A percentile compares a stretch with the other conserved stretches of the same genome.
These are phyloP conservation scores for Carex myosuroides DNA, from an alignment of 176 grass and related monocot species.

Conservation along the genomic window DNA sequence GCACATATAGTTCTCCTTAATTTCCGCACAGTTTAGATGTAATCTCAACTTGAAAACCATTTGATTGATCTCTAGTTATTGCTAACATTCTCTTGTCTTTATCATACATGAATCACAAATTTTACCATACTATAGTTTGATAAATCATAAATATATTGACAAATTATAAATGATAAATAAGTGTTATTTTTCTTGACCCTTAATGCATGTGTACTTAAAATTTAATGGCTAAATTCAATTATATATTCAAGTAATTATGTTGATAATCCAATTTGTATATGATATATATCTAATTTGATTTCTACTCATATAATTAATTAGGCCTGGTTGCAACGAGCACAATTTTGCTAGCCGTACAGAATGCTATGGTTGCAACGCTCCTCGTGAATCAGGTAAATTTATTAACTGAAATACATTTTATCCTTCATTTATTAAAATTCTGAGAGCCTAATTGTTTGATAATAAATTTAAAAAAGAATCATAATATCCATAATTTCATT, in stretches of 20 bases:
- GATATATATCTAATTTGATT: neutral
- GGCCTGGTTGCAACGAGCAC: slow-evolving; percentile 87
- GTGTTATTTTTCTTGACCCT: neutral
- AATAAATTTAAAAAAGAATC: neutral
- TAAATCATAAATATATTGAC: neutral
- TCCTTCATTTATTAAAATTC: neutral
- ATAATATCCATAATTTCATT: neutral
- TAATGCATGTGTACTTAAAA: neutral
- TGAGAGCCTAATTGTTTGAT: neutral
- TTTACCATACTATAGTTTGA: neutral
- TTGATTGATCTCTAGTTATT: neutral
- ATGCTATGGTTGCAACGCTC: slow-evolving; percentile 70
- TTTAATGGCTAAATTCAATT: neutral
- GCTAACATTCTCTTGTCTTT: neutral
- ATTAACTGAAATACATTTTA: neutral
- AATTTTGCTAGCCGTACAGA: slow-evolving; percentile 86
- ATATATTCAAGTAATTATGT: neutral
- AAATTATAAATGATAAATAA: neutral
- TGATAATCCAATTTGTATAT: neutral
- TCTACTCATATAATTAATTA: slow-evolving; percentile 25
- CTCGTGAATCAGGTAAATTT: slow-evolving; percentile 52
- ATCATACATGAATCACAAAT: neutral
- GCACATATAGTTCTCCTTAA: neutral
- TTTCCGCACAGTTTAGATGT: neutral
- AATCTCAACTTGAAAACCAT: neutral